phyloP scores from a whole-genome alignment of 768 basidiomycete species.

The Lentinula aciculospora region DNA sequence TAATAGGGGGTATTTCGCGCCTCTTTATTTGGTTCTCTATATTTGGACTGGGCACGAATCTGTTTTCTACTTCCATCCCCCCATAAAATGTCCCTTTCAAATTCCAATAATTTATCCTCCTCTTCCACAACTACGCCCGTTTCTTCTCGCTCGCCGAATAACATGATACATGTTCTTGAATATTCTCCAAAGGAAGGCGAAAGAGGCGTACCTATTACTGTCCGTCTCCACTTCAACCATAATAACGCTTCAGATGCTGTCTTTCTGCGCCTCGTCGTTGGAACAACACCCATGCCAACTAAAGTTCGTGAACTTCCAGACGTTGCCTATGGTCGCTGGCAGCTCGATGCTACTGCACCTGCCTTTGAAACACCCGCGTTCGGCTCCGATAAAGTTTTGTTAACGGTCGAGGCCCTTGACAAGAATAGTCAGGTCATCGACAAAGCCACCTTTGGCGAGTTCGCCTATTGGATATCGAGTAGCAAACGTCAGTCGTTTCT shows the following conservation, averaged over 20 bases:
- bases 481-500: slow-evolving; percentile 10
- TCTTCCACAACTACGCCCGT: slow-evolving; percentile 17
- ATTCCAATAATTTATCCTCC: not conserved
- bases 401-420: slow-evolving; percentile 62
- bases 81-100: slow-evolving; percentile 1
- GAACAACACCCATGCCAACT: slow-evolving; percentile 61
- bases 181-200: slow-evolving; percentile 64
- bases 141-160: slow-evolving; percentile 32
- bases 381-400: slow-evolving; percentile 35
- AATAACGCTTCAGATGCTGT: slow-evolving; percentile 44
- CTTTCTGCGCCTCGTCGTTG: slow-evolving; percentile 72
- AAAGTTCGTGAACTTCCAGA: slow-evolving; percentile 51
- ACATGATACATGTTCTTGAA: slow-evolving; percentile 56
- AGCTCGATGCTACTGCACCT: slow-evolving; percentile 60
- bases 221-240: slow-evolving; percentile 55
- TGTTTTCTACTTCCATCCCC: slow-evolving; percentile 2
- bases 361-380: slow-evolving; percentile 36
- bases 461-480: slow-evolving; percentile 55
- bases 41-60: not conserved
- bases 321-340: slow-evolving; percentile 49
- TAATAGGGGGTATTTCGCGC: not conserved
- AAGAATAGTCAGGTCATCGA: slow-evolving; percentile 51
- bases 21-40: not conserved
- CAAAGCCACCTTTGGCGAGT: slow-evolving; percentile 65
- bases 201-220: slow-evolving; percentile 56